Evolutionary conservation across 2,329 filamentous ascomycete species (phyloP).

Genomic region (Penicillium sumatraense): DNA sequence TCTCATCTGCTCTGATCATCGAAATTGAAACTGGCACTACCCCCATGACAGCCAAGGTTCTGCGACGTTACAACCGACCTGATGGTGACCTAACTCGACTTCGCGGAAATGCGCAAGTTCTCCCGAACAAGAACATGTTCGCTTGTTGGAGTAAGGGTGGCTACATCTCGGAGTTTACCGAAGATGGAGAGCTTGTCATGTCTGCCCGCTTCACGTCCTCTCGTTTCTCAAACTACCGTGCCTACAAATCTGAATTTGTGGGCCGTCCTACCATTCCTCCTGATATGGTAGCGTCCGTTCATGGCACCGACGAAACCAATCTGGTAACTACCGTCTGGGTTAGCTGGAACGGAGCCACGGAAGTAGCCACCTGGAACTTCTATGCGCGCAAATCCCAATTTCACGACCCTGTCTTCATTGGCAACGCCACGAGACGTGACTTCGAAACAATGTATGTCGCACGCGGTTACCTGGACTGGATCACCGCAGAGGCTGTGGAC

Average conservation of each 20-base stretch:
- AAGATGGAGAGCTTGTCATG: constrained; percentile 35
- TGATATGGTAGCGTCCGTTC: constrained; percentile 33
- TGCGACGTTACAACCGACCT: constrained; percentile 37
- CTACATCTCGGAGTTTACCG: constrained; percentile 38
- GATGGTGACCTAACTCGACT: constrained; percentile 36
- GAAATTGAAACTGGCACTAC: constrained; percentile 30
- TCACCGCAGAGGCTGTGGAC: constrained; percentile 25
- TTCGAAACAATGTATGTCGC: constrained; percentile 29
- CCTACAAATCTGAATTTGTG: constrained; percentile 43
- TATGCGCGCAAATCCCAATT: constrained; percentile 33
- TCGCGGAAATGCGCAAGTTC: constrained; percentile 40
- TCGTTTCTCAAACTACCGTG: constrained; percentile 43
- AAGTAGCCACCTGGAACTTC: constrained; percentile 41
- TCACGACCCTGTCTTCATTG: constrained; percentile 21
- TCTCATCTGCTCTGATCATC: constrained; percentile 35
- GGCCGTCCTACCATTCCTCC: constrained; percentile 38
- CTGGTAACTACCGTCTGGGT: constrained; percentile 38
- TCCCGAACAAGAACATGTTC: constrained; percentile 42
- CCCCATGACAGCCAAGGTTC: constrained; percentile 33
- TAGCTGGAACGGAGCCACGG: constrained; percentile 46
- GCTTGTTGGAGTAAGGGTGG: constrained; percentile 41
- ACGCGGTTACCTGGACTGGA: constrained; percentile 27
- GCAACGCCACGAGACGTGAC: constrained; percentile 19
- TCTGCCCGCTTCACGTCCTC: constrained; percentile 37
- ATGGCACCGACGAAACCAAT: constrained; percentile 30